Evolutionary conservation across 202 grass and related monocot genomes (phyloP), one percentile per base, ranked within the genome.

Genomic region (Dendrocalamus latiflorus): DNA sequence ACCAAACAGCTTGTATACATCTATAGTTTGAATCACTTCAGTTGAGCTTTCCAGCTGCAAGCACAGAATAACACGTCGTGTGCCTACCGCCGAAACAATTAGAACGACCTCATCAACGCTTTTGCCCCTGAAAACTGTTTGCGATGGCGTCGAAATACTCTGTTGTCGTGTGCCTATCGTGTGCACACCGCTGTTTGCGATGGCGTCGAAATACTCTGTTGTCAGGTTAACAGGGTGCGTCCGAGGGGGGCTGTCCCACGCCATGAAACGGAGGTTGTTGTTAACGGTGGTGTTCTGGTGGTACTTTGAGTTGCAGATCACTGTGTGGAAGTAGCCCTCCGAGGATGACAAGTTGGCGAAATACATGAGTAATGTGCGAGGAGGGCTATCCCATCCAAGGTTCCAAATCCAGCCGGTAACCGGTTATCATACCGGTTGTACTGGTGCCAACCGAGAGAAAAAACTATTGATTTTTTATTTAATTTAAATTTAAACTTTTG

Each of bases 241-340:
- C 56, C 72, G 87, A 66, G 93, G 91, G 6, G 93, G 93, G 6
- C 77, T 87, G 68, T 93, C 95, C 92, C 95, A 98, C 6, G 87
- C 65, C 85, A 91, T 91, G 85, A 95, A 98, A 30, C 87, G 95
- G 44, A 98, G 76, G 72, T 91, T 91, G 30, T 41, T 85, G 79
- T 93, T 93, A 21, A 96, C 38, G n/a, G 89, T 91, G 34, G 93
- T 96, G 77, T 93, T 92, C 82, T 93, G 90, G 74, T 91, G 89
- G 70, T 93, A 86, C 70, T 93, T 88, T 43, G 93, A 92, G 70
- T 96, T 96, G 86, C 93, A 96, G 79, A 96, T 83, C 44, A 96
- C 93, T 1, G 93, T 96, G 65, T 96, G 93, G 81, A 96, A 96
- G 73, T 96, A 96, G 36, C 90, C 42, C 76, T 96, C 93, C 2